phyloP scores from a whole-genome alignment of 306 rosid species.

The Luffa aegyptiaca region DNA sequence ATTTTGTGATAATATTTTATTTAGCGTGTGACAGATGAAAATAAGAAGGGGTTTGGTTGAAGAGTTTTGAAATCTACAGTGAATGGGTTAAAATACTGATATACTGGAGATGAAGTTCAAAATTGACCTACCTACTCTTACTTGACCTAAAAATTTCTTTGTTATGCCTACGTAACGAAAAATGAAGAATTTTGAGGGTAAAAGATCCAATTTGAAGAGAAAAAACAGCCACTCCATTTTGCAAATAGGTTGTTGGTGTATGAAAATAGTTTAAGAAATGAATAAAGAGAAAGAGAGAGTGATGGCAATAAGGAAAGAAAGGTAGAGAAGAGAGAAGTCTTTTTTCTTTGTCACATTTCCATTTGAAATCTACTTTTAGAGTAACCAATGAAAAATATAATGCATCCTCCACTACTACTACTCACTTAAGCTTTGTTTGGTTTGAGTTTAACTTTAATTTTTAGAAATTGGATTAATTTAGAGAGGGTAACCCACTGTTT shows the following conservation, averaged over 20 bases:
- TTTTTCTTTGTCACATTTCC: constrained; percentile 8
- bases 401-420: constrained; percentile 5
- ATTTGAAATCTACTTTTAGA: not conserved
- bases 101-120: no score
- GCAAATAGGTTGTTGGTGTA: not conserved
- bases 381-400: constrained; percentile 7
- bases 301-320: not conserved
- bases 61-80: no score
- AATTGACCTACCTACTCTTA: no score
- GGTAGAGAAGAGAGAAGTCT: not conserved
- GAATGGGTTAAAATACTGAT: no score
- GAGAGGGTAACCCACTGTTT: not conserved
- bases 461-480: not conserved
- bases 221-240: not conserved
- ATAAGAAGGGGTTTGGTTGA: no score
- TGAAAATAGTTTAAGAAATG: not conserved
- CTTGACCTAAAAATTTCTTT: no score
- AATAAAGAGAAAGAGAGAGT: not conserved
- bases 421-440: not conserved
- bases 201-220: not conserved
- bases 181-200: not conserved
- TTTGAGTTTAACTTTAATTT: not conserved
- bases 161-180: not conserved
- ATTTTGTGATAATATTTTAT: no score
- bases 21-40: no score